These are phyloP conservation scores for Xylaria sp. DNA, from an alignment of 2,329 filamentous ascomycete genomes.

Conservation along the genomic window DNA sequence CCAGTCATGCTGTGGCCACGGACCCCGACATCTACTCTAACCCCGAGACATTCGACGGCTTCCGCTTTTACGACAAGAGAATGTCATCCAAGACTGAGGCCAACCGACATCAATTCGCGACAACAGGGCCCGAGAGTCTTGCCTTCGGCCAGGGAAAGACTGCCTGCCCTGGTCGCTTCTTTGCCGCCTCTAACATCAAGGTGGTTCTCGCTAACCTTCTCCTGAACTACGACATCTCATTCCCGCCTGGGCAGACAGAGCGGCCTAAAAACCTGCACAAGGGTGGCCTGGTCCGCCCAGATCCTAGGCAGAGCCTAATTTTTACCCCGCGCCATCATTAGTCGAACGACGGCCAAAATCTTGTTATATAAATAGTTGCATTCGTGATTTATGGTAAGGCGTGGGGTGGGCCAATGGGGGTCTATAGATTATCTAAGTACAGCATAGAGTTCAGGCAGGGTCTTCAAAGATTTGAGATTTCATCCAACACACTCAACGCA, in stretches of 20 bases:
- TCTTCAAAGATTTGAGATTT: conserved; percentile 24
- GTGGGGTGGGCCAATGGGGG: conserved; percentile 9
- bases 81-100: conserved; percentile 29
- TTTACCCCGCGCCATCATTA: conserved; percentile 29
- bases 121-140: conserved; percentile 25
- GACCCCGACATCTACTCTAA: conserved; percentile 31
- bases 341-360: conserved; percentile 3
- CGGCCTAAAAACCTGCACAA: conserved; percentile 29
- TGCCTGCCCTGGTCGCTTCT: conserved; percentile 30
- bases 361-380: conserved; percentile 22
- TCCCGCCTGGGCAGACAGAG: conserved; percentile 28
- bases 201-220: conserved; percentile 28
- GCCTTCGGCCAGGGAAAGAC: conserved; percentile 32
- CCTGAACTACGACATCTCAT: conserved; percentile 28
- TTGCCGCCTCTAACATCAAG: conserved; percentile 31
- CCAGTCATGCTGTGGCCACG: conserved; percentile 24
- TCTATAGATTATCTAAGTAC: conserved; percentile 17
- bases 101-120: conserved; percentile 30
- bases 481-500: background rate
- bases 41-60: conserved; percentile 27
- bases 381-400: conserved; percentile 11
- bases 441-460: conserved; percentile 21
- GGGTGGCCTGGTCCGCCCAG: conserved; percentile 28
- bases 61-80: conserved; percentile 29
- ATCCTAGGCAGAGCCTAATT: conserved; percentile 26